phyloP scores from a whole-genome alignment of 2,329 filamentous ascomycete genomes.

The Fusarium mangiferae region DNA sequence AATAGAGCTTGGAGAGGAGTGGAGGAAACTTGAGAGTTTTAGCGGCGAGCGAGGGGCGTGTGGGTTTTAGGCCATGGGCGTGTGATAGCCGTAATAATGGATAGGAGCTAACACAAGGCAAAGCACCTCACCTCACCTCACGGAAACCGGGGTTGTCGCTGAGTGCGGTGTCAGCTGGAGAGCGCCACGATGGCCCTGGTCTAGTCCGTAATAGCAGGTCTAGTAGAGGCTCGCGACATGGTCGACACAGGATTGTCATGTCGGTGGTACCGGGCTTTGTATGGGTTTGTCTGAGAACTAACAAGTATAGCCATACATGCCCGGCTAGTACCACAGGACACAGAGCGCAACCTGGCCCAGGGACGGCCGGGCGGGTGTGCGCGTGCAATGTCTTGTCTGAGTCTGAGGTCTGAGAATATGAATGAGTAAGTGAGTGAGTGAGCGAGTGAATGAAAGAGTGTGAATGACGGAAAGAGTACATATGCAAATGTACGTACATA shows the following conservation, averaged over 20 bases:
- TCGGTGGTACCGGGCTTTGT: conserved; percentile 24
- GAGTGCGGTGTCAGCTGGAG: conserved; percentile 44
- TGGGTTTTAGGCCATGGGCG: neutral
- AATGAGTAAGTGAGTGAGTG: conserved; percentile 18
- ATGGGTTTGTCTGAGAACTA: conserved; percentile 3
- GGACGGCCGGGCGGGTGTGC: conserved; percentile 35
- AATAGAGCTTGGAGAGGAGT: conserved; percentile 31
- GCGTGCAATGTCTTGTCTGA: conserved; percentile 36
- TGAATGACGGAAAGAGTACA: neutral
- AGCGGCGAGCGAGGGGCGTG: conserved; percentile 29
- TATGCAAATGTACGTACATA: neutral
- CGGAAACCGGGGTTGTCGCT: conserved; percentile 34
- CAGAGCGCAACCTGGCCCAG: conserved; percentile 32
- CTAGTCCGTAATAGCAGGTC: conserved; percentile 30
- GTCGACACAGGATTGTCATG: conserved; percentile 20
- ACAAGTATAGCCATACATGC: conserved; percentile 27
- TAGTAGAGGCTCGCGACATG: conserved; percentile 34
- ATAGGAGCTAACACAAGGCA: conserved; percentile 27
- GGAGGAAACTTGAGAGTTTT: conserved; percentile 29
- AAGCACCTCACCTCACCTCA: conserved; percentile 36
- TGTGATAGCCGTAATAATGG: conserved; percentile 1
- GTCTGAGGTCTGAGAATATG: conserved; percentile 3
- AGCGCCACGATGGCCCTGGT: conserved; percentile 44
- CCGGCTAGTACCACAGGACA: conserved; percentile 26
- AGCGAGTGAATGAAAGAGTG: conserved; percentile 23